phyloP scores from a whole-genome alignment of 768 basidiomycete species.

The Podaxis sp. region DNA sequence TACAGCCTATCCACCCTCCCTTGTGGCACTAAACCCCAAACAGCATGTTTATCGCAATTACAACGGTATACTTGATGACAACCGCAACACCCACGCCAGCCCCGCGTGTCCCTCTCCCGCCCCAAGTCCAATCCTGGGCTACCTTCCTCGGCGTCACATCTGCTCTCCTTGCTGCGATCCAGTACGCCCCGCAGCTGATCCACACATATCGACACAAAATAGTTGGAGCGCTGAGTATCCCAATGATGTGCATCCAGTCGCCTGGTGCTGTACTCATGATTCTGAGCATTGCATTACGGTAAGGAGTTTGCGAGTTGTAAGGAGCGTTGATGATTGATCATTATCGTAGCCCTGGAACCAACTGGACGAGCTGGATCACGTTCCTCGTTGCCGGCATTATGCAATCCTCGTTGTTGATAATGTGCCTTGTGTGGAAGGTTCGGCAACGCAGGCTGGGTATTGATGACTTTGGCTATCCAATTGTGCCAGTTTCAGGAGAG shows the following conservation, averaged over 20 bases:
- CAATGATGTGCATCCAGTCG: constrained; percentile 94
- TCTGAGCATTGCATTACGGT: constrained; percentile 72
- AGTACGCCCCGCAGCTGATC: constrained; percentile 86
- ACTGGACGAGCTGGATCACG: constrained; percentile 90
- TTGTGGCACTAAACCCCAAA: not conserved
- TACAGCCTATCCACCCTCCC: not conserved
- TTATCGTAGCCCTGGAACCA: constrained; percentile 61
- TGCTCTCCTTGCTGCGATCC: constrained; percentile 72
- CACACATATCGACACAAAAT: constrained; percentile 77
- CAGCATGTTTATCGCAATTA: constrained; percentile 55
- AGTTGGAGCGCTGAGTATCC: constrained; percentile 91
- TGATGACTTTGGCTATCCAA: constrained; percentile 84
- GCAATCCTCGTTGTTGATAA: constrained; percentile 76
- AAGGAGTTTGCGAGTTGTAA: constrained; percentile 5
- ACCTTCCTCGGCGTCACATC: constrained; percentile 85
- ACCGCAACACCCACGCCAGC: constrained; percentile 35
- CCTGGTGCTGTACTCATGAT: constrained; percentile 91
- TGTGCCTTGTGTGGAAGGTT: constrained; percentile 86
- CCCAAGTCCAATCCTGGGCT: constrained; percentile 56
- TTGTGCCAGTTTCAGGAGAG: constrained; percentile 7
- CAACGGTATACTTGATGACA: constrained; percentile 61
- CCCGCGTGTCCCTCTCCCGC: constrained; percentile 30
- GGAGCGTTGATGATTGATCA: not conserved
- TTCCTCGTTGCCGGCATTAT: constrained; percentile 81
- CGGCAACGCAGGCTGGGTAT: constrained; percentile 73